Percentiles rank a stretch among this genome's conserved stretches.
These are phyloP conservation scores for Tuber microsphaerosporum DNA, from an alignment of 495 filamentous ascomycete species.

Conservation along the genomic window DNA sequence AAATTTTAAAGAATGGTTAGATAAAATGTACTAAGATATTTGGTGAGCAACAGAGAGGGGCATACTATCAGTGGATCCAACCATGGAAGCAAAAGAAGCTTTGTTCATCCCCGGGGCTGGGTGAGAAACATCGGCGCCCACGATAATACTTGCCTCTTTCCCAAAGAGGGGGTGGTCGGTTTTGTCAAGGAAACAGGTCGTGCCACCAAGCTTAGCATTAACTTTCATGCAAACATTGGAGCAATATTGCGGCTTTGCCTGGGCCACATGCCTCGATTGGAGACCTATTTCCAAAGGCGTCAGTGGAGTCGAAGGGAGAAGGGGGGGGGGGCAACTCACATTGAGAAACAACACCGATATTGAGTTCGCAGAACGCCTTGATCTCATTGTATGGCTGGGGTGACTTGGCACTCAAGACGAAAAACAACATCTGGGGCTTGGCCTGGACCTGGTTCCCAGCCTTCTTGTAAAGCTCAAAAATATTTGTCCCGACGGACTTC, in stretches of 20 bases:
- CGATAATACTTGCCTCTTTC: constrained; percentile 57
- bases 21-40: constrained; percentile 3
- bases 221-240: constrained; percentile 91
- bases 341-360: constrained; percentile 71
- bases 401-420: constrained; percentile 63
- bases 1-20: constrained; percentile 11
- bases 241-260: constrained; percentile 63
- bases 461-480: constrained; percentile 51
- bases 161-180: constrained; percentile 43
- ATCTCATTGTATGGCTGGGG: constrained; percentile 62
- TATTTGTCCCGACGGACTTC: constrained; percentile 46
- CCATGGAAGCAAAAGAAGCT: constrained; percentile 81
- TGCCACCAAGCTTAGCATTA: constrained; percentile 89
- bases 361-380: constrained; percentile 76
- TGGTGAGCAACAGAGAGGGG: neutral
- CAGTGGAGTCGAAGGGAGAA: neutral
- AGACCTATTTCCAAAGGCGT: constrained; percentile 44
- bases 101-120: constrained; percentile 54
- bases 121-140: constrained; percentile 89
- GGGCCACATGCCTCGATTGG: constrained; percentile 55
- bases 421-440: constrained; percentile 60
- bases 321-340: constrained; percentile 34
- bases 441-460: constrained; percentile 47
- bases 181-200: constrained; percentile 48
- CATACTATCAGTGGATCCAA: constrained; percentile 63